Base-by-base conservation (phyloP, 495 filamentous ascomycete genomes). In the Penicillium fimorum region DNA sequence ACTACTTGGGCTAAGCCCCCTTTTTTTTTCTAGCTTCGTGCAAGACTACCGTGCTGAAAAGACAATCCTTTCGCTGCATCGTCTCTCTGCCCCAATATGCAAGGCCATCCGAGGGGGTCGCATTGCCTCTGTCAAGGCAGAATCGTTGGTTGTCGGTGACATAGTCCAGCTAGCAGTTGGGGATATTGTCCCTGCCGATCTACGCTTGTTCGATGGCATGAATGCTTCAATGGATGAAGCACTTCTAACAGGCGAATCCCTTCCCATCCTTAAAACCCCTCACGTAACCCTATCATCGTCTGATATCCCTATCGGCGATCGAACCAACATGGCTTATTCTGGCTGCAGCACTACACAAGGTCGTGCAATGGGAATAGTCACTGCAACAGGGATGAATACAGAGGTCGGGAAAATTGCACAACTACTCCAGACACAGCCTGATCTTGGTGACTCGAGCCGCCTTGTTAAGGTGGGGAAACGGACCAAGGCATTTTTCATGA, bases 31-130 rank as follows among this genome's bases (percentile, higher is more conserved):
- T 5, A 70, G 65, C 12, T 95, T 94, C 75, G 82, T 80, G 46
- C 90, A 95, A 66, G 91, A 96, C 65, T 93, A 88, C 65, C 79
- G 84, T 50, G 91, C 91, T 24, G 90, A 92, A 65, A 89, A 92
- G 76, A 92, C 87, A 56, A 92, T 95, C 80, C 84, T 93, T 42
- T 88, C 89, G 22, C 78, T 96, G 12, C 76, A 88, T 37, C 83
- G 85, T 29, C 77, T 95, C 8, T 91, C 87, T 1, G 89, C 91
- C 3, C 91, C 91, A 47, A 85, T 86, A 58, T 92, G 91, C 29
- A 82, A 76, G 53, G 90, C 88, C 4, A 72, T 96, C 5, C 86
- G 91, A 40, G 84, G 91, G 66, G 88, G 89, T 2, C 79, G 81
- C 42, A 77, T 80, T 12, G 68, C 77, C 25, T 82, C 82, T 20